phyloP scores from a whole-genome alignment of 805 yeast species.

The Priceomyces medius region DNA sequence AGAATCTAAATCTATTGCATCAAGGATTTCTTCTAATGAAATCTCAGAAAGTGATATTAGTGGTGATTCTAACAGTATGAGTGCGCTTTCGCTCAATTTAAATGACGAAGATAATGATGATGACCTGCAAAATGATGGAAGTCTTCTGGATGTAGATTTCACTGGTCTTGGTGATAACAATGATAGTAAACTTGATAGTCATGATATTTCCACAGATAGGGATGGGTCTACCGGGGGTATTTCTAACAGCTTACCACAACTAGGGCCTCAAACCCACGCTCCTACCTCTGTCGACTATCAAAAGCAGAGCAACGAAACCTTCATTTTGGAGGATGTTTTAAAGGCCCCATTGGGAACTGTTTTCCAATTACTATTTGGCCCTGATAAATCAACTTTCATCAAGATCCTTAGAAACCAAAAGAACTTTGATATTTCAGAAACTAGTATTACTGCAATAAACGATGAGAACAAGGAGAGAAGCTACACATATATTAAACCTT shows the following conservation, averaged over 20 bases:
- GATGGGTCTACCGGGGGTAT: constrained; percentile 2
- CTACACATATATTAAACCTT: constrained; percentile 62
- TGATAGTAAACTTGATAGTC: background rate
- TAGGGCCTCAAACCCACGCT: constrained; percentile 48
- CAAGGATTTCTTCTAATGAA: constrained; percentile 3
- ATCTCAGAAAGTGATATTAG: constrained; percentile 27
- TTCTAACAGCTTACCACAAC: constrained; percentile 38
- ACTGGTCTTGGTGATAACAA: constrained; percentile 5
- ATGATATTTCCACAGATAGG: background rate
- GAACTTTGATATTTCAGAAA: constrained; percentile 57
- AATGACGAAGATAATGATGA: constrained; percentile 6
- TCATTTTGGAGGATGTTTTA: constrained; percentile 52
- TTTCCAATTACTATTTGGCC: constrained; percentile 60
- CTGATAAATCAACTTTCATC: constrained; percentile 46
- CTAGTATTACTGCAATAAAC: constrained; percentile 31
- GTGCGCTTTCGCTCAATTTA: constrained; percentile 16
- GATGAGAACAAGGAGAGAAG: constrained; percentile 39
- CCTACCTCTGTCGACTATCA: constrained; percentile 50
- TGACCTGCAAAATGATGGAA: background rate
- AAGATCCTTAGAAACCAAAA: constrained; percentile 56
- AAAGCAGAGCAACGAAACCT: constrained; percentile 49
- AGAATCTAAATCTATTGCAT: constrained; percentile 9
- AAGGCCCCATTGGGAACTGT: constrained; percentile 68
- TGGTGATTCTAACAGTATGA: constrained; percentile 11
- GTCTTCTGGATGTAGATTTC: constrained; percentile 13